phyloP scores from a whole-genome alignment of 306 rosid genomes.

The Prunus persica region DNA sequence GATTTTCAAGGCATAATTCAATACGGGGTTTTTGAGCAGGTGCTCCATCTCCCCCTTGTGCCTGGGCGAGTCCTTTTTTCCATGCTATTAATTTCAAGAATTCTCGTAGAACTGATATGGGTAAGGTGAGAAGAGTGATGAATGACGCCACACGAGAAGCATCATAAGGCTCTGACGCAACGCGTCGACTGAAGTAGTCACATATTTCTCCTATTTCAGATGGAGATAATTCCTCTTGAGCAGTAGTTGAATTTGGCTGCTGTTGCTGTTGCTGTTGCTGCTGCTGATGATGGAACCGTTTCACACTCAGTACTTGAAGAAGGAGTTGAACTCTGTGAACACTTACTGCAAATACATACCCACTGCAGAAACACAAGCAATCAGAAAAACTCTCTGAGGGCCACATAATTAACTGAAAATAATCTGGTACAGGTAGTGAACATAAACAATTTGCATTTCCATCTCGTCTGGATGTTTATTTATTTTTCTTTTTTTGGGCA shows the following conservation, averaged over 20 bases:
- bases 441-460: not conserved
- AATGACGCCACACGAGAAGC: conserved; percentile 99
- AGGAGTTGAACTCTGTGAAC: conserved; percentile 99
- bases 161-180: conserved; percentile 98
- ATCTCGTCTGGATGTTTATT: not conserved
- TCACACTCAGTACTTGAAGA: conserved; percentile 97
- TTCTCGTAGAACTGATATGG: conserved; percentile 86
- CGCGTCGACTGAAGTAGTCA: conserved; percentile 98
- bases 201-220: conserved; percentile 93
- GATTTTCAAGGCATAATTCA: conserved; percentile 97
- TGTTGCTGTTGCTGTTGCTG: conserved; percentile 51
- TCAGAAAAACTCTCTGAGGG: conserved; percentile 4
- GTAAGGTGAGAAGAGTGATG: conserved; percentile 95
- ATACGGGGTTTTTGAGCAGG: conserved; percentile 90
- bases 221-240: conserved; percentile 83
- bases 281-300: conserved; percentile 96
- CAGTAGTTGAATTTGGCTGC: conserved; percentile 68
- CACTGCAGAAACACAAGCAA: conserved; percentile 56
- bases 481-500: not conserved
- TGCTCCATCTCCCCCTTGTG: conserved; percentile 83
- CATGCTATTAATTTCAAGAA: conserved; percentile 95
- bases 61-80: conserved; percentile 86
- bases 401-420: not conserved
- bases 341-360: conserved; percentile 98
- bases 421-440: not conserved